Conservation (phyloP, 225 moss, liverwort and hornwort species). For the Rhytidiadelphus loreus region DNA sequence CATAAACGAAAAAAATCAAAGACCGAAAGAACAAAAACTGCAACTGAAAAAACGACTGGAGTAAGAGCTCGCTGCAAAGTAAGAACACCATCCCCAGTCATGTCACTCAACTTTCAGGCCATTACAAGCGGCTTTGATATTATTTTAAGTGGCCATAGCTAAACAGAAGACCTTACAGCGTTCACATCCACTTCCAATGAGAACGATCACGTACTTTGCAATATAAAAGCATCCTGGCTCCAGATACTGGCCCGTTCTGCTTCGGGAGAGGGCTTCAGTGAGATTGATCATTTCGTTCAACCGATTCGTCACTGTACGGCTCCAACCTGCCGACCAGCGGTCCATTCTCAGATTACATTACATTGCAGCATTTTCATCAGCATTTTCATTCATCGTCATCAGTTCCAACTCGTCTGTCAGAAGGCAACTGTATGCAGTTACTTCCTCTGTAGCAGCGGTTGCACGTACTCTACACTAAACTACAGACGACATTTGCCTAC, state of each 20-base stretch:
- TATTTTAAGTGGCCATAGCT: neutral
- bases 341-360: neutral
- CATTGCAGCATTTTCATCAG: neutral
- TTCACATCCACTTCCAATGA: neutral
- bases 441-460: neutral
- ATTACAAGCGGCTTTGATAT: neutral
- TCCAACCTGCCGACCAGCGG: neutral
- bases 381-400: neutral
- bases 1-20: neutral
- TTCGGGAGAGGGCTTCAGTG: neutral
- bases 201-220: neutral
- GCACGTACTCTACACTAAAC: neutral
- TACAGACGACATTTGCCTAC: neutral
- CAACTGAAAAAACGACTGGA: neutral
- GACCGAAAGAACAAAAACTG: no score
- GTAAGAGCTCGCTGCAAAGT: no score
- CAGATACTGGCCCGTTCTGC: neutral
- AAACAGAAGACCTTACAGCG: no score
- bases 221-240: neutral
- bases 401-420: neutral
- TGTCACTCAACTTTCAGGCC: neutral
- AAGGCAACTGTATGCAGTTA: neutral
- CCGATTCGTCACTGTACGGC: neutral
- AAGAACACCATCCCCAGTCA: no score
- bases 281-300: neutral